phyloP scores from a whole-genome alignment of 345 rosid genomes.

The Pistacia atlantica region DNA sequence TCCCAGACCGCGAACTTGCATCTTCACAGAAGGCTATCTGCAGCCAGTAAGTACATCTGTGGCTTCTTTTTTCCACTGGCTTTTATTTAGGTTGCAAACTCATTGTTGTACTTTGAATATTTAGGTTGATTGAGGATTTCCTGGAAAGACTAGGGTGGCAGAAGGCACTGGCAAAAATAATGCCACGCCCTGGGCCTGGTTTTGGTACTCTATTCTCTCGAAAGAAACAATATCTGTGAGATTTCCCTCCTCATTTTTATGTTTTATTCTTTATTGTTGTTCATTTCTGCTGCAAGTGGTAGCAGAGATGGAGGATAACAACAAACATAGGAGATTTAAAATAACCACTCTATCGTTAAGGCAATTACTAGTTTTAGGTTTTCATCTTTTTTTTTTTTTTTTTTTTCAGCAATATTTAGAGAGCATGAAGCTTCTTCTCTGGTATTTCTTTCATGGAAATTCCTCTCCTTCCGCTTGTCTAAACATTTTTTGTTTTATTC shows the following conservation, averaged over 20 bases:
- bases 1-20: conserved; percentile 79
- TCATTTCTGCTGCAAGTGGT: neutral
- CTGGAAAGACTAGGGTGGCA: conserved; percentile 61
- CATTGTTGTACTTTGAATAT: neutral
- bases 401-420: neutral
- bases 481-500: too few relatives aligned
- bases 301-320: neutral
- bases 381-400: neutral
- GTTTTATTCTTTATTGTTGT: neutral
- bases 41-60: conserved; percentile 57
- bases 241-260: neutral
- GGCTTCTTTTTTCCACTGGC: neutral
- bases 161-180: conserved; percentile 33
- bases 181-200: neutral
- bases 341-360: neutral
- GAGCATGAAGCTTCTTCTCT: neutral
- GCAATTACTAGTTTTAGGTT: neutral
- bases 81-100: conserved; percentile 3
- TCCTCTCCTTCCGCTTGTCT: too few relatives aligned
- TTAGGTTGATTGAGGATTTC: conserved; percentile 89
- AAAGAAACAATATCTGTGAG: conserved; percentile 17
- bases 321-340: conserved; percentile 1
- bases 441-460: too few relatives aligned
- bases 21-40: conserved; percentile 80
- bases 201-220: conserved; percentile 22